These are phyloP conservation scores for Microbotryum silenes-acaulis DNA, from an alignment of 1,284 basidiomycete genomes.

Conservation along the genomic window DNA sequence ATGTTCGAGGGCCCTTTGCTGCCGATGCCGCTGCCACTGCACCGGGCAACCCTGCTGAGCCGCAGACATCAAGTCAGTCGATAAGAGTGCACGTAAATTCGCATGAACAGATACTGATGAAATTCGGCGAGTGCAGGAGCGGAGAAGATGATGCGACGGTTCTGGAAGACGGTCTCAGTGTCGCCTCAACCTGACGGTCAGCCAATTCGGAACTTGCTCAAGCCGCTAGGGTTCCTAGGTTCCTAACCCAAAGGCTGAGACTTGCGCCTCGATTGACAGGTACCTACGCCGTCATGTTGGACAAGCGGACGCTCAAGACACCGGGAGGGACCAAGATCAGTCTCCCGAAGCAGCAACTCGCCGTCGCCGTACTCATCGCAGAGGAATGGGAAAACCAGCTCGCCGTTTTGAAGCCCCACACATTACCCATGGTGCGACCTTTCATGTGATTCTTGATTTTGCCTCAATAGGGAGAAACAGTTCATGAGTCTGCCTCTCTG, in stretches of 20 bases:
- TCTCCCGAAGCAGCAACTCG: constrained; percentile 62
- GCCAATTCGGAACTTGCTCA: not conserved
- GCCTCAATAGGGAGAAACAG: too few relatives aligned
- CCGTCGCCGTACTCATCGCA: constrained; percentile 68
- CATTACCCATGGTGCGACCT: constrained; percentile 70
- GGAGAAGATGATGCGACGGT: constrained; percentile 72
- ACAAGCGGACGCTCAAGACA: constrained; percentile 78
- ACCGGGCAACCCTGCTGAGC: constrained; percentile 12
- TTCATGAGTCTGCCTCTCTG: not conserved
- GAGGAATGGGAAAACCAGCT: constrained; percentile 95
- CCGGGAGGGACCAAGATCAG: constrained; percentile 67
- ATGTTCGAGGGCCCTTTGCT: not conserved
- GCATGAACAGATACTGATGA: not conserved
- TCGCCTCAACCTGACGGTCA: constrained; percentile 50
- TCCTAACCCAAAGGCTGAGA: not conserved
- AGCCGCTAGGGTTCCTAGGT: too few relatives aligned
- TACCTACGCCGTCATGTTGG: constrained; percentile 63
- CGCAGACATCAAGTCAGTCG: constrained; percentile 22
- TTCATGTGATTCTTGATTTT: not conserved
- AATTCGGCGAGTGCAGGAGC: constrained; percentile 52
- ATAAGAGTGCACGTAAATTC: not conserved
- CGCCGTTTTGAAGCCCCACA: constrained; percentile 75
- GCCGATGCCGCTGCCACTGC: constrained; percentile 12
- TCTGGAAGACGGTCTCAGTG: constrained; percentile 81
- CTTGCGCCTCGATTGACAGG: constrained; percentile 38